These are phyloP conservation scores for Evansstolkia leycettana DNA, from an alignment of 495 filamentous ascomycete genomes.

Conservation along the genomic window DNA sequence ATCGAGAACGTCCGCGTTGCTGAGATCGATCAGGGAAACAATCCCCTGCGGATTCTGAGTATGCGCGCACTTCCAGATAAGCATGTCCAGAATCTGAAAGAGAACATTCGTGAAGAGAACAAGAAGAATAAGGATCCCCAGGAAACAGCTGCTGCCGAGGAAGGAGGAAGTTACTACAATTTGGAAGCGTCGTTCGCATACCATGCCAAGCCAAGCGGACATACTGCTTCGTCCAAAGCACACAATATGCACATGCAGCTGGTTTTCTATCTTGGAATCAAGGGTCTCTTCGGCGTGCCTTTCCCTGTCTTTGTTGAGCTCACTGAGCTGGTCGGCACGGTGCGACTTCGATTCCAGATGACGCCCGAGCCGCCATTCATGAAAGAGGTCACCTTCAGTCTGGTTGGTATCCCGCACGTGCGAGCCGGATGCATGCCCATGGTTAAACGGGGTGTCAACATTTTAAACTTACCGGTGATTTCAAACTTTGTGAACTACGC, in stretches of 20 bases:
- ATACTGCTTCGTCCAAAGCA: conserved; percentile 61
- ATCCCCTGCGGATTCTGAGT: conserved; percentile 81
- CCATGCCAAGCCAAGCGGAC: conserved; percentile 65
- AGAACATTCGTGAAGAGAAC: conserved; percentile 64
- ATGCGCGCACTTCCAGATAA: conserved; percentile 74
- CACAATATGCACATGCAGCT: conserved; percentile 96
- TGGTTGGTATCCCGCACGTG: conserved; percentile 87
- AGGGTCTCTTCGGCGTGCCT: conserved; percentile 66
- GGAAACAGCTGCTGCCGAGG: conserved; percentile 78
- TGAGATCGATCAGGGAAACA: conserved; percentile 87
- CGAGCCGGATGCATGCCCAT: conserved; percentile 86
- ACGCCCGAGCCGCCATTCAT: conserved; percentile 82
- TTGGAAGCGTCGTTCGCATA: conserved; percentile 90
- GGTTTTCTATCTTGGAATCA: conserved; percentile 80
- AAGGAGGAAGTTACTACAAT: conserved; percentile 90
- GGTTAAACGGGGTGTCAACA: conserved; percentile 77
- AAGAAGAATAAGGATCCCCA: conserved; percentile 73
- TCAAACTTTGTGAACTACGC: conserved; percentile 96
- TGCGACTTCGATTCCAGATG: conserved; percentile 70
- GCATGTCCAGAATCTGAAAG: conserved; percentile 69
- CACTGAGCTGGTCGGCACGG: conserved; percentile 73
- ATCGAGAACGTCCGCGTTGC: conserved; percentile 94
- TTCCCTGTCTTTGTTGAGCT: conserved; percentile 84
- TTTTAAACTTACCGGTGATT: conserved; percentile 83
- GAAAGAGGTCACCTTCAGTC: conserved; percentile 81